Conservation (phyloP, 176 grass and related monocot genomes). For the Phragmites australis region DNA sequence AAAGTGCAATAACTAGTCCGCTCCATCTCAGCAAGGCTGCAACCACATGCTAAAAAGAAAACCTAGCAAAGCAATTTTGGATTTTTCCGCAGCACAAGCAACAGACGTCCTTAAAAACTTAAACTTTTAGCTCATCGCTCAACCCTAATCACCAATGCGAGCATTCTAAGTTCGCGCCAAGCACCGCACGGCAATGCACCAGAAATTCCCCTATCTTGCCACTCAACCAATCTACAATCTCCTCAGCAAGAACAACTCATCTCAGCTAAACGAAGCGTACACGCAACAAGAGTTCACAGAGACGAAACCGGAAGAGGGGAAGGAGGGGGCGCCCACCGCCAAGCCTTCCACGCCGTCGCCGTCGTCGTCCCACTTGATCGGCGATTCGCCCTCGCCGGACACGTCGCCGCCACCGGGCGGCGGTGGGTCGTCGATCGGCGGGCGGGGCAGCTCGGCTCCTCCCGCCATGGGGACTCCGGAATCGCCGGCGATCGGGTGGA, state of each 20-base stretch:
- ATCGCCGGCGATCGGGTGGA: slow-evolving; percentile 8
- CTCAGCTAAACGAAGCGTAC: slow-evolving; percentile 12
- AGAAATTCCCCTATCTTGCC: background rate
- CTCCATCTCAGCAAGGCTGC: background rate
- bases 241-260: background rate
- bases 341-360: slow-evolving; percentile 14
- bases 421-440: slow-evolving; percentile 8
- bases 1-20: background rate
- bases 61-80: slow-evolving; percentile 18
- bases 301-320: slow-evolving; percentile 3
- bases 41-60: background rate
- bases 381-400: background rate
- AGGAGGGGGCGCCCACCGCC: slow-evolving; percentile 26
- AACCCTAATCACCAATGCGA: slow-evolving; percentile 1
- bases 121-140: slow-evolving; percentile 18
- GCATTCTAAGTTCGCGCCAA: background rate
- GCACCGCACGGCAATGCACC: background rate
- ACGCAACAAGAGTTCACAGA: slow-evolving; percentile 32
- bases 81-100: background rate
- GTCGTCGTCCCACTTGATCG: slow-evolving; percentile 39
- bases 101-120: background rate
- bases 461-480: slow-evolving; percentile 31
- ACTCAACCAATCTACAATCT: slow-evolving; percentile 1
- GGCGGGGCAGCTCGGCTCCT: slow-evolving; percentile 5
- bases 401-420: background rate